Base-by-base conservation (phyloP, 2,329 filamentous ascomycete genomes). In the Ceratocystis huliohia region DNA sequence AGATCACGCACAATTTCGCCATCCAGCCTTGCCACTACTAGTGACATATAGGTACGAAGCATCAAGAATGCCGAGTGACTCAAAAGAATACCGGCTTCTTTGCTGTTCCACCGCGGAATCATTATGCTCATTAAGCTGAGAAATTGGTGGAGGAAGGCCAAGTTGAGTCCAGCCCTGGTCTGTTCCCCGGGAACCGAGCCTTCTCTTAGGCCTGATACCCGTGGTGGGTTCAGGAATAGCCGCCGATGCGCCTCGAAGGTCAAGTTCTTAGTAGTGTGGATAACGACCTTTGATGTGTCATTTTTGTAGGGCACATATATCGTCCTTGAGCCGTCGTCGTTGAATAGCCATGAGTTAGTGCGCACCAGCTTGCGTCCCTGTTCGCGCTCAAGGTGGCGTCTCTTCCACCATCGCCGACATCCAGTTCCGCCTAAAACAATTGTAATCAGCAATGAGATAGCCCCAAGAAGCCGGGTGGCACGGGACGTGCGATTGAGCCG, bases 141-240 rank as follows among this genome's bases (percentile, higher is more conserved):
- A 72, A 99, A 97, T 76, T 99, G 94, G 74, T 99, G 94, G 65
- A 99, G 76, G 72, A 99, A 99, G 10, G 94, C 94, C 67, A 99
- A 81, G 73, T 99, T 99, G 48, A 99, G 78, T 0, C 94, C 94
- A 0, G 94, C 91, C 75, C 96, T 97, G 2, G 92, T 93, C 74
- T 96, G 89, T 8, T 89, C 84, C 1, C 92, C 89, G 17, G 94
- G 94, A 5, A 95, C 90, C 56, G 82, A 81, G 15, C 86, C 85
- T 74, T 91, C 86, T 48, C 82, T 81, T 61, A 94, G 81, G 1
- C 91, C 88, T 13, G 91, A 88, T 20, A 91, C 88, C 68, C 91
- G 82, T 3, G 92, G 92, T 1, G 93, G 92, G 72, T 96, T 94
- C 61, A 99, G 80, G 74, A 99, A 99, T 37, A 99, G 81, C 30